Base-by-base conservation (phyloP, 2,329 filamentous ascomycete species). In the Tolypocladium cylindrosporum region DNA sequence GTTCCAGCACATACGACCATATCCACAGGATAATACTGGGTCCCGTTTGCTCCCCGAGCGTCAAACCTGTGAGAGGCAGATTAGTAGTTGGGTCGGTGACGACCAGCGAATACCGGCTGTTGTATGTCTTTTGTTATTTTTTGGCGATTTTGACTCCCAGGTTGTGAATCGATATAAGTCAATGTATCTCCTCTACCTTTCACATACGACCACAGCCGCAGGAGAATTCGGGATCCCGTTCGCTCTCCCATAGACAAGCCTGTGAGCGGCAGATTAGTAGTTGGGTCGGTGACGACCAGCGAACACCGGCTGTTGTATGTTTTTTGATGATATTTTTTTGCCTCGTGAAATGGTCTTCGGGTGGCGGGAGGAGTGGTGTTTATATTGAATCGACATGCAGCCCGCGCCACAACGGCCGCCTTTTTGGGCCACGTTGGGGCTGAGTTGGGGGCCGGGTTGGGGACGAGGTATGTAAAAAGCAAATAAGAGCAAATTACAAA, bases 121-220 rank as follows among this genome's bases (percentile, higher is more conserved):
- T 45, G 43, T 45, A 45, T 54, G 36, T 54, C 2, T n/a, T 3
- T 53, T 37, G 11, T 1, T 52, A 11, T 39, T 27, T 54, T 54
- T 54, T 41, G 31, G 52, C 13, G 4, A 16, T 40, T 54, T 16
- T 2, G 31, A 9, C 1, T 34, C 31, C 8, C 8, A 9, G 8
- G 31, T 34, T 9, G 31, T 9, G 31, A 34, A 34, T 1, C 31
- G 2, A 8, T 54, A 54, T 16, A 40, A 27, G 1, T 24, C 7
- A 9, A 54, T 21, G 1, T 54, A 16, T 6, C n/a, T 54, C 31
- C 9, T 19, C 2, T 8, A 3, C 4, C 52, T 54, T 5, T 3
- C 57, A 58, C 48, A 56, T 56, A 56, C 54, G 54, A 56, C 54
- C 54, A 55, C 48, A 55, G 40, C 40, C 40, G 6, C 40, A 27